Evolutionary conservation across 768 basidiomycete genomes (phyloP).

Genomic region (Tulasnella sp.): DNA sequence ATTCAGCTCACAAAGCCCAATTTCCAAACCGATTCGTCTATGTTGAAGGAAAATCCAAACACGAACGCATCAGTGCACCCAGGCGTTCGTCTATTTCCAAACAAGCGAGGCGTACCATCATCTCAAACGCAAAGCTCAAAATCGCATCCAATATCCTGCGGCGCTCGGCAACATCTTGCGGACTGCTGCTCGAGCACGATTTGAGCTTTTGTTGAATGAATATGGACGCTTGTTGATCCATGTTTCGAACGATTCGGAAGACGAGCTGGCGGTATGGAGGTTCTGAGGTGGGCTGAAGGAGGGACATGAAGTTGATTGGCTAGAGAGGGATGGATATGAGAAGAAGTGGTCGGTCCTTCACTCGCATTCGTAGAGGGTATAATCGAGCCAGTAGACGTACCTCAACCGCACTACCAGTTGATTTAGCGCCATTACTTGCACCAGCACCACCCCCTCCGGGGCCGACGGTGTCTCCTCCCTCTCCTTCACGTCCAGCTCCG

Average conservation of each 20-base stretch:
- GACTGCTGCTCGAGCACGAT: slow-evolving; percentile 50
- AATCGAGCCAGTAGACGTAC: neutral
- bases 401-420: neutral
- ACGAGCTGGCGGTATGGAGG: slow-evolving; percentile 80
- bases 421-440: neutral
- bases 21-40: slow-evolving; percentile 63
- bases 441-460: neutral
- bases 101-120: slow-evolving; percentile 93
- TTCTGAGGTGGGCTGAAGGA: slow-evolving; percentile 76
- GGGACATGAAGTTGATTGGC: slow-evolving; percentile 84
- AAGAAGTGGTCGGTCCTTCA: neutral
- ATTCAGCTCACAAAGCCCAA: slow-evolving; percentile 29
- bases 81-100: no score
- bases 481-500: neutral
- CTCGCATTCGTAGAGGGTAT: neutral
- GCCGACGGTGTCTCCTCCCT: neutral
- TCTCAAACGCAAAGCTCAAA: slow-evolving; percentile 74
- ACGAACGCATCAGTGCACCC: slow-evolving; percentile 19
- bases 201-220: slow-evolving; percentile 88
- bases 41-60: neutral
- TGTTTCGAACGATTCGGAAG: slow-evolving; percentile 76
- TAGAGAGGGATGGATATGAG: slow-evolving; percentile 29
- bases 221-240: slow-evolving; percentile 85
- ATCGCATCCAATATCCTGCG: slow-evolving; percentile 83
- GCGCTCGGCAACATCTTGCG: slow-evolving; percentile 44